Conservation (phyloP, 768 basidiomycete species). For the Lactarius trivialis region DNA sequence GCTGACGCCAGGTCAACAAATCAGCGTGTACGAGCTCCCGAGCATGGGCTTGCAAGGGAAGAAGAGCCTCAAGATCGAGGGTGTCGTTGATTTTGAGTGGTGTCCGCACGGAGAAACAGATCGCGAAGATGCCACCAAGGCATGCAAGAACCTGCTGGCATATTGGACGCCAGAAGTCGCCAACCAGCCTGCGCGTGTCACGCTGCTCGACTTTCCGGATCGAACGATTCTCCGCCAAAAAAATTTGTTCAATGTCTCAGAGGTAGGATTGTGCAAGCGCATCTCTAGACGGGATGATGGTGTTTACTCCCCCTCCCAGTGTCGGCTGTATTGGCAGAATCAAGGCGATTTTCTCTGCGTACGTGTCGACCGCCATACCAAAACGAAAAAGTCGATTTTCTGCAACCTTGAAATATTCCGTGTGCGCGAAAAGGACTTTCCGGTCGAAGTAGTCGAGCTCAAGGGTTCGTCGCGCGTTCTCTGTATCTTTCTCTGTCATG, state of each 20-base stretch:
- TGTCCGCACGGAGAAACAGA: conserved; percentile 90
- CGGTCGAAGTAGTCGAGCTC: conserved; percentile 94
- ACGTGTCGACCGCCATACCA: conserved; percentile 97
- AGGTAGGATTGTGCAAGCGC: conserved; percentile 47
- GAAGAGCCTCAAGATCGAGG: conserved; percentile 96
- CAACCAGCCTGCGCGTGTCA: conserved; percentile 95
- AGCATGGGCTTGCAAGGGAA: conserved; percentile 91
- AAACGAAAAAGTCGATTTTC: conserved; percentile 97
- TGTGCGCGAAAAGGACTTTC: conserved; percentile 94
- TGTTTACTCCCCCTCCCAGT: conserved; percentile 42
- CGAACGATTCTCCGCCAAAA: conserved; percentile 83
- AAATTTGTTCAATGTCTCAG: conserved; percentile 96
- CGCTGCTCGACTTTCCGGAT: conserved; percentile 84
- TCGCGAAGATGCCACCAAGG: conserved; percentile 54
- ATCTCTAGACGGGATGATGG: not conserved
- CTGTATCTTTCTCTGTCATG: conserved; percentile 6
- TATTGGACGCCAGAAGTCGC: conserved; percentile 97
- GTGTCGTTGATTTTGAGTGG: conserved; percentile 98
- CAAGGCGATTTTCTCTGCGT: conserved; percentile 98
- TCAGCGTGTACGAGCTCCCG: conserved; percentile 94
- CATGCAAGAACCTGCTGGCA: conserved; percentile 76
- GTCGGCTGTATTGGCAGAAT: conserved; percentile 97
- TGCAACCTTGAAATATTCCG: conserved; percentile 98
- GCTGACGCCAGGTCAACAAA: conserved; percentile 83
- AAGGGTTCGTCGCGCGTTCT: conserved; percentile 54